Evolutionary conservation across 2,329 filamentous ascomycete species (phyloP).

Genomic region (Colletotrichum aenigma): DNA sequence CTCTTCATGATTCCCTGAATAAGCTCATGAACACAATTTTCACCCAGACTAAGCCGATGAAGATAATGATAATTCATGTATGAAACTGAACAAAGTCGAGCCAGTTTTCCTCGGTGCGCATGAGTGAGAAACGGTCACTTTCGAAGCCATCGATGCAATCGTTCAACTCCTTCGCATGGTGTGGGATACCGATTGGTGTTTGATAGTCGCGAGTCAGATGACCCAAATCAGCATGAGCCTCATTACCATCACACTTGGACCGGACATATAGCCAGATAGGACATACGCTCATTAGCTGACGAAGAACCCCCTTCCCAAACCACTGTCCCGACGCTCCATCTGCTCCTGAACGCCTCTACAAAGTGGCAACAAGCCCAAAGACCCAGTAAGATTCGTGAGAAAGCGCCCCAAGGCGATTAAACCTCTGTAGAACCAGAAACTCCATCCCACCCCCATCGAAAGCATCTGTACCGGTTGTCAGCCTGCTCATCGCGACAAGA

Average conservation of each 20-base stretch:
- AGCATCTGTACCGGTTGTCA: fast-evolving
- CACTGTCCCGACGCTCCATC: background rate
- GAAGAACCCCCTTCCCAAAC: background rate
- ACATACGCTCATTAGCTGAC: background rate
- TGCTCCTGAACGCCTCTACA: background rate
- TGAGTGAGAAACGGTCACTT: no score
- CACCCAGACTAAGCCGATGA: fast-evolving
- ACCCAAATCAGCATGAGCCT: background rate
- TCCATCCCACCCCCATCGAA: background rate
- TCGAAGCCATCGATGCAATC: fast-evolving
- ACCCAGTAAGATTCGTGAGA: background rate
- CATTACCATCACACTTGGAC: background rate
- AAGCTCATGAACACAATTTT: no score
- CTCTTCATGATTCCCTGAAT: fast-evolving
- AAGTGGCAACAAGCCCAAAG: background rate
- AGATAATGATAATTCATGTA: fast-evolving
- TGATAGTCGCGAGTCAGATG: background rate
- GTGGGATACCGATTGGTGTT: background rate
- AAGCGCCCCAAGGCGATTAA: background rate
- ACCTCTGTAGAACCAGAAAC: background rate
- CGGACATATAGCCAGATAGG: fast-evolving
- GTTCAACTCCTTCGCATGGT: background rate
- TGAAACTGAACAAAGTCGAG: fast-evolving
- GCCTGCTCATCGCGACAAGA: fast-evolving
- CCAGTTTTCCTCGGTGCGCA: background rate